phyloP scores from a whole-genome alignment of 2,329 filamentous ascomycete species.

The Fusarium xylarioides region DNA sequence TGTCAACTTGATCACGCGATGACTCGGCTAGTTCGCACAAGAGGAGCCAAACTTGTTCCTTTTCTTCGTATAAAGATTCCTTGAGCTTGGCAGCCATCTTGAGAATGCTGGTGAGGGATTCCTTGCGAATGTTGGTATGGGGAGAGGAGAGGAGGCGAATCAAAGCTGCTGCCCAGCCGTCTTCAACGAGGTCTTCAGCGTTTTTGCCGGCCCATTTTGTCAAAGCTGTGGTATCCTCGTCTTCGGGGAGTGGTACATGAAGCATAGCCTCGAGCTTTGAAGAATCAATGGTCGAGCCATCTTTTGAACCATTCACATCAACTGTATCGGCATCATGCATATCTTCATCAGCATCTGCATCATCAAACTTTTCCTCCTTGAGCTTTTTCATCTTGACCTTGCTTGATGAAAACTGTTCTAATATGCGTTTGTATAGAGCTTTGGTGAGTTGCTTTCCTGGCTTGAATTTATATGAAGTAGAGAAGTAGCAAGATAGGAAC shows the following conservation, averaged over 20 bases:
- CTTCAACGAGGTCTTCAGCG: slow-evolving; percentile 80
- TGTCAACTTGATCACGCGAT: slow-evolving; percentile 62
- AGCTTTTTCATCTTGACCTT: slow-evolving; percentile 40
- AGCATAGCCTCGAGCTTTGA: slow-evolving; percentile 64
- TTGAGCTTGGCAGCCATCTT: slow-evolving; percentile 71
- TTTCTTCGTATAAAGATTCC: slow-evolving; percentile 77
- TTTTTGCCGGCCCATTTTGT: slow-evolving; percentile 79
- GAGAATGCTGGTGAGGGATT: slow-evolving; percentile 75
- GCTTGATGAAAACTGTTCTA: slow-evolving; percentile 43
- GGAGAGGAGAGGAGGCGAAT: slow-evolving; percentile 80
- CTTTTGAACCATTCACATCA: neutral
- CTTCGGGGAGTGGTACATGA: slow-evolving; percentile 55
- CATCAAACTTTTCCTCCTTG: slow-evolving; percentile 19
- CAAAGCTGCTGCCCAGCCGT: slow-evolving; percentile 75
- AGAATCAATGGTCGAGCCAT: slow-evolving; percentile 41
- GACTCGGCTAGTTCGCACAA: slow-evolving; percentile 85
- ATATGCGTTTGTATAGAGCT: slow-evolving; percentile 45
- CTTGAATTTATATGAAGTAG: slow-evolving; percentile 60
- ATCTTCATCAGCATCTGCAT: slow-evolving; percentile 27
- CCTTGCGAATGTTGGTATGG: slow-evolving; percentile 78
- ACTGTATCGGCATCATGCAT: slow-evolving; percentile 24
- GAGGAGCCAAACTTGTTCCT: slow-evolving; percentile 80
- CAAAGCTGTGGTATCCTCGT: slow-evolving; percentile 63
- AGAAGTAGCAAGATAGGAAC: slow-evolving; percentile 68
- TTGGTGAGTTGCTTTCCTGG: slow-evolving; percentile 49